Percentiles rank a stretch among this genome's conserved stretches.
These are phyloP conservation scores for Lathyrus sativus DNA, from an alignment of 306 rosid genomes.

Conservation along the genomic window DNA sequence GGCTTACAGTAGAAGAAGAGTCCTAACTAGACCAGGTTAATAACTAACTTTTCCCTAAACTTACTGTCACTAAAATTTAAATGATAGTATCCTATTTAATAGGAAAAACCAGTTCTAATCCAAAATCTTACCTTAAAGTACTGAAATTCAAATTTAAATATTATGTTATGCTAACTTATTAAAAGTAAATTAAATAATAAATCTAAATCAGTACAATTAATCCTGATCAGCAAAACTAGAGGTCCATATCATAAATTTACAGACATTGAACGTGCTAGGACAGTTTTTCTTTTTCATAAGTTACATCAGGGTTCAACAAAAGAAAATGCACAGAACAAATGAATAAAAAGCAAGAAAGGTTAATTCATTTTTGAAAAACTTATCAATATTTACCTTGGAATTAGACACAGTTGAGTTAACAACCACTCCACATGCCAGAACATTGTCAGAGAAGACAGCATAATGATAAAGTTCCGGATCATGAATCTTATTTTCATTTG, in stretches of 20 bases:
- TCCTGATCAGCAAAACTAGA: no score
- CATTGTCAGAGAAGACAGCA: slow-evolving; percentile 94
- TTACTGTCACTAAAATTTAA: no score
- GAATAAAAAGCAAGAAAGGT: neutral
- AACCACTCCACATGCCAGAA: slow-evolving; percentile 91
- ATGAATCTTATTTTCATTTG: slow-evolving; percentile 61
- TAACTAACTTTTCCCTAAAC: no score
- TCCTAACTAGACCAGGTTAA: no score
- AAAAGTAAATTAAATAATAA: no score
- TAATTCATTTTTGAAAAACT: neutral
- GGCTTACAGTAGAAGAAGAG: no score
- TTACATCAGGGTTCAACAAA: slow-evolving; percentile 22
- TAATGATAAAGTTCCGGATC: slow-evolving; percentile 73
- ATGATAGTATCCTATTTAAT: no score
- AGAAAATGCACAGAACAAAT: slow-evolving; percentile 13
- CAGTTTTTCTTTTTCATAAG: slow-evolving; percentile 10
- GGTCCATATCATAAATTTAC: neutral
- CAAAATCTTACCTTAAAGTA: no score
- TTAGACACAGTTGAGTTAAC: slow-evolving; percentile 80
- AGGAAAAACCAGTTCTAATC: no score
- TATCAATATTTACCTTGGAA: slow-evolving; percentile 61
- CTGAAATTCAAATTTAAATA: no score
- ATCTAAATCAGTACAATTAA: no score
- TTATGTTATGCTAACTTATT: no score
- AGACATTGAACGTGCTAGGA: slow-evolving; percentile 16